Evolutionary conservation across 2,329 filamentous ascomycete species (phyloP).

Genomic region (Diaporthe ampelina): DNA sequence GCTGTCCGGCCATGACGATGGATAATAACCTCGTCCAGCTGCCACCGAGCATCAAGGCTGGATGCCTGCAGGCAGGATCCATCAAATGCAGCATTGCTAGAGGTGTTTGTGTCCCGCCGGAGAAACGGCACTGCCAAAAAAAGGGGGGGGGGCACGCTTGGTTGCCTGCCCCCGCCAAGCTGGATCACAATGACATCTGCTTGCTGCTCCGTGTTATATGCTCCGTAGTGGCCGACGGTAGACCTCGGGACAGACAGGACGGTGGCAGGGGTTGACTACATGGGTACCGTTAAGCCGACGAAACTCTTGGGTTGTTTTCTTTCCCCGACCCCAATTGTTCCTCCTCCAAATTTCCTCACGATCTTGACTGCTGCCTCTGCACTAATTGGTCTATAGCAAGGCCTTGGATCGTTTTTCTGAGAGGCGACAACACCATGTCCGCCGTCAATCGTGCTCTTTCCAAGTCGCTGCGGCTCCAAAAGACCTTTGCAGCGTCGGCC

Average conservation of each 20-base stretch:
- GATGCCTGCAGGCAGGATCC: too few relatives aligned
- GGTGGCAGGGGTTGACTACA: not conserved
- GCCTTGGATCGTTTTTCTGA: not conserved
- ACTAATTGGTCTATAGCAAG: constrained; percentile 17
- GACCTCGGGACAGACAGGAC: constrained; percentile 9
- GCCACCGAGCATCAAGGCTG: too few relatives aligned
- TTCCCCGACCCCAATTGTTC: constrained; percentile 11
- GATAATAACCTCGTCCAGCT: too few relatives aligned
- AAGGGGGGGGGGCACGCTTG: not conserved
- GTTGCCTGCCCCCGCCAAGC: too few relatives aligned
- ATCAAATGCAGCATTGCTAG: too few relatives aligned
- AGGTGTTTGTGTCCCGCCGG: not conserved
- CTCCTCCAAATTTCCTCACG: not conserved
- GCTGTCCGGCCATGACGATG: too few relatives aligned
- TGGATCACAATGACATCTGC: too few relatives aligned
- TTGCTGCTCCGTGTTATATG: not conserved
- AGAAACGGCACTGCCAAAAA: not conserved
- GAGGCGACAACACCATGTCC: constrained; percentile 39
- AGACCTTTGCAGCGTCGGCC: constrained; percentile 51
- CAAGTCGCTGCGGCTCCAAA: constrained; percentile 65
- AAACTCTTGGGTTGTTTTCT: constrained; percentile 21
- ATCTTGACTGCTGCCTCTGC: not conserved
- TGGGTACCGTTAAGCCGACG: constrained; percentile 12
- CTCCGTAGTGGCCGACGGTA: not conserved
- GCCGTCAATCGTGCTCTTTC: constrained; percentile 66